Evolutionary conservation across 441 rosid species (phyloP).

Genomic region (Mallotus repandus): DNA sequence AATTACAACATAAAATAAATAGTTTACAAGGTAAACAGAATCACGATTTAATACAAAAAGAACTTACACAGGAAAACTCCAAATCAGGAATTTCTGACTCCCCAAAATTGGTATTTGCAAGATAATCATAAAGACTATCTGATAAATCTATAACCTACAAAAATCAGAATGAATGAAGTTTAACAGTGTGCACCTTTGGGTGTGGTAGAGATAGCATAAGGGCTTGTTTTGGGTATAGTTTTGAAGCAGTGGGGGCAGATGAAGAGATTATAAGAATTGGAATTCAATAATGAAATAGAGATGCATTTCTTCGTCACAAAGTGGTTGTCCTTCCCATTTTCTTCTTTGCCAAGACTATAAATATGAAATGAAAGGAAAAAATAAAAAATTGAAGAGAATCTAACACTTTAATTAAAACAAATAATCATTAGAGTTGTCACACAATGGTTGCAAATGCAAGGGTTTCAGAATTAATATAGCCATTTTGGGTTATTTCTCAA

Average conservation of each 20-base stretch:
- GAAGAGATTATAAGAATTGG: not conserved
- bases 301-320: too few relatives aligned
- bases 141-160: slow-evolving; percentile 69
- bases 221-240: too few relatives aligned
- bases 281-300: too few relatives aligned
- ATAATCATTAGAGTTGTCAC: not conserved
- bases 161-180: not conserved
- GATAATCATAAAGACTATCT: slow-evolving; percentile 53
- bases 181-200: not conserved
- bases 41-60: not conserved
- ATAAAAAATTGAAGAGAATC: not conserved
- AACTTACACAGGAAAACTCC: slow-evolving; percentile 48
- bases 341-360: too few relatives aligned
- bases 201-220: too few relatives aligned
- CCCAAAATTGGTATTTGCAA: slow-evolving; percentile 47
- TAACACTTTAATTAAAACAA: not conserved
- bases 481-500: not conserved
- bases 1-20: not conserved
- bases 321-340: too few relatives aligned
- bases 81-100: slow-evolving; percentile 36
- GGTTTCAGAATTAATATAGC: not conserved
- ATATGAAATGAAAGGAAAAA: not conserved
- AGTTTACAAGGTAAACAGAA: not conserved
- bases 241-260: too few relatives aligned
- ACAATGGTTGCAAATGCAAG: not conserved